Conservation (phyloP, 139 green algal genomes). For the Mesostigma viride region DNA sequence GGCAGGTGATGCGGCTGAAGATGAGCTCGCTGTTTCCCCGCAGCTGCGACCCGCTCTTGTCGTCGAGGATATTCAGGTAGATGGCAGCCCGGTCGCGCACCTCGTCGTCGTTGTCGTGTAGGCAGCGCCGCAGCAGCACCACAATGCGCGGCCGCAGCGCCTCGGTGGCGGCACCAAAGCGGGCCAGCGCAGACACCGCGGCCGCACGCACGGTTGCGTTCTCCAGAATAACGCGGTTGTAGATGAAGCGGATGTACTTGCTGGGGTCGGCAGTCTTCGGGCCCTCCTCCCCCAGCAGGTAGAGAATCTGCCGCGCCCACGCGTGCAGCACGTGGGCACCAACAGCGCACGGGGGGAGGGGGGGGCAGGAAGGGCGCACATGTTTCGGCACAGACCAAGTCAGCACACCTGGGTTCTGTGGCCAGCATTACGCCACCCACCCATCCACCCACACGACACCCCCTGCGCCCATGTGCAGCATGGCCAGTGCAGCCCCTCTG, state of each 20-base stretch:
- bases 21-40: conserved; percentile 41
- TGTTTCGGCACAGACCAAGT: too few species aligned
- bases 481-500: too few species aligned
- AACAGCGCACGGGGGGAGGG: too few species aligned
- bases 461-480: too few species aligned
- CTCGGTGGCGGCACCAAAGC: conserved; percentile 62
- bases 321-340: too few species aligned
- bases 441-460: too few species aligned
- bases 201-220: conserved; percentile 93
- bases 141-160: conserved; percentile 50
- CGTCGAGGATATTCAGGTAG: conserved; percentile 72
- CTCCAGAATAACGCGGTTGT: conserved; percentile 98
- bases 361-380: too few species aligned
- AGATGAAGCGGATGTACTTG: conserved; percentile 81
- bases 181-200: conserved; percentile 74
- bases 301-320: conserved; percentile 78
- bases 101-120: conserved; percentile 95
- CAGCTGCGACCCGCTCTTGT: conserved; percentile 39
- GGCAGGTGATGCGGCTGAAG: conserved; percentile 19
- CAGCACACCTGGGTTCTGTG: too few species aligned
- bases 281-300: conserved; percentile 79
- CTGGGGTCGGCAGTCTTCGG: conserved; percentile 49
- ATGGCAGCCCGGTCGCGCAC: conserved; percentile 90
- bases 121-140: conserved; percentile 74
- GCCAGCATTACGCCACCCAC: too few species aligned